Evolutionary conservation across 306 rosid genomes (phyloP), one percentile per base, ranked within the genome.

Genomic region (Abrus pulchellus): DNA sequence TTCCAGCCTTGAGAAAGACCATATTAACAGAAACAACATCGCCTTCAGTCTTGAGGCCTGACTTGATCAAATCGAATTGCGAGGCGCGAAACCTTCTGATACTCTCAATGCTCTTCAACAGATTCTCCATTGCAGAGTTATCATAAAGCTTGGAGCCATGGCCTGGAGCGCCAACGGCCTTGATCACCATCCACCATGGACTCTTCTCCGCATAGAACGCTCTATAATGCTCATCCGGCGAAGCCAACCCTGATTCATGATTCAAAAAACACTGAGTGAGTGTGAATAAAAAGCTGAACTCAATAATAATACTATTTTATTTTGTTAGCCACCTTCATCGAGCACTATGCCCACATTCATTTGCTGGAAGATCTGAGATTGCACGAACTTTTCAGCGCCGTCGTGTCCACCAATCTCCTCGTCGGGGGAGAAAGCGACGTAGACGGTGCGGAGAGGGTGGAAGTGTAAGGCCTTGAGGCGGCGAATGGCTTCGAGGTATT

Each of bases 81-180:
- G 99, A 87, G 56, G 94, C 89, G 6, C 99, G 90, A 33, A 91
- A 95, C 84, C 91, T 85, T 83, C 91, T 82, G 75, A 95, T 85
- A 83, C 70, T 88, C 75, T 95, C 99, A 83, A 93, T 88, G 76
- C 98, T 93, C 87, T 93, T 93, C 74, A 95, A 68, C 28, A 95
- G 85, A 90, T 95, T 95, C 87, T 91, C 99, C 98, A 90, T 77
- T 4, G 99, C 99, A 80, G 92, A 68, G 82, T 93, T 93, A 78
- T 95, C 99, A 86, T 90, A 95, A 40, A 95, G 97, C 91, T 89
- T 93, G 9, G 99, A 90, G 40, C 99, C 99, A 81, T 95, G 99
- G 1, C 99, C 99, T 0, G 98, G 99, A 11, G 91, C 93, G 33
- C 98, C 98, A 33, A 87, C 76, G 5, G 96, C 94, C 89, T 91